These are phyloP conservation scores for Diutina ranongensis DNA, from an alignment of 1,139 yeast species.

Conservation along the genomic window DNA sequence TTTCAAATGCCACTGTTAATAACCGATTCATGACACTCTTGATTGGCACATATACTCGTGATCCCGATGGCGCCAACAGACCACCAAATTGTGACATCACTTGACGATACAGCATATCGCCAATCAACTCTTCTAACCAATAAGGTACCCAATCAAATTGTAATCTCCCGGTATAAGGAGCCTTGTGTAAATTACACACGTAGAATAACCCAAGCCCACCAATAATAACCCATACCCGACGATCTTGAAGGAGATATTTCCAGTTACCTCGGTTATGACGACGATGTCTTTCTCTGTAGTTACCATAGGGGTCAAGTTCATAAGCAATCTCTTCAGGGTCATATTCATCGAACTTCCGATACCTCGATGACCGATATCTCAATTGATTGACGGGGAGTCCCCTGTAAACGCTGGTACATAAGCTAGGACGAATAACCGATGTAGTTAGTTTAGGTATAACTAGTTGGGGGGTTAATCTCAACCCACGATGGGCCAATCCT, in stretches of 20 bases:
- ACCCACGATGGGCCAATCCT: neutral
- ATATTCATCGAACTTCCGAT: neutral
- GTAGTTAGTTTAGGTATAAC: no score
- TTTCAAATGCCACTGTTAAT: constrained; percentile 40
- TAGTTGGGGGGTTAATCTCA: no score
- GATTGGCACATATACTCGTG: constrained; percentile 49
- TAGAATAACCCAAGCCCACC: constrained; percentile 30
- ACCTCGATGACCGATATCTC: neutral
- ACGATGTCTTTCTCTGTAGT: neutral
- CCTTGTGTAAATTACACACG: constrained; percentile 57
- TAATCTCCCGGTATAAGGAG: constrained; percentile 69
- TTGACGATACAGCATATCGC: constrained; percentile 55
- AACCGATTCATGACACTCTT: constrained; percentile 50
- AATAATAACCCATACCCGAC: constrained; percentile 7
- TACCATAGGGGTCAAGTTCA: neutral
- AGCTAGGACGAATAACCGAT: no score
- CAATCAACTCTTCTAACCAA: constrained; percentile 55
- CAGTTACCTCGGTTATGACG: neutral
- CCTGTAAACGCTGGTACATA: no score
- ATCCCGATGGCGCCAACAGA: constrained; percentile 37
- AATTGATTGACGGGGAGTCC: no score
- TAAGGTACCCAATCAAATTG: constrained; percentile 68
- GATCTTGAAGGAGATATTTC: constrained; percentile 7
- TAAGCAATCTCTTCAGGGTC: constrained; percentile 1
- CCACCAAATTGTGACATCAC: constrained; percentile 37